Evolutionary conservation across 1,284 basidiomycete species (phyloP).

Genomic region (Cryptococcus floricola): DNA sequence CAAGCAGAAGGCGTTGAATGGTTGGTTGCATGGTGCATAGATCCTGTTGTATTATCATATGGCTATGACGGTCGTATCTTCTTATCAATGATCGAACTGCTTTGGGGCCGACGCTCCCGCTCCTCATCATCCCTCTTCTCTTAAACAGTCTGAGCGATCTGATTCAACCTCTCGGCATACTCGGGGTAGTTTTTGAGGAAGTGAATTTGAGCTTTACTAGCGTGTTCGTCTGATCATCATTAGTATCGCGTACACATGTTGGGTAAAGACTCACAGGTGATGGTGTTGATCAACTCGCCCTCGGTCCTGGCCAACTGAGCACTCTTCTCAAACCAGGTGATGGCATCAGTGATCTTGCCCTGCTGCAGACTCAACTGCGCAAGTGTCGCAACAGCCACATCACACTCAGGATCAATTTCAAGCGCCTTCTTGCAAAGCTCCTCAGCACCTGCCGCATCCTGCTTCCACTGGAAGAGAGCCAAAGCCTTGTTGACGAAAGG

Average conservation of each 20-base stretch:
- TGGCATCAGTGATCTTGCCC: slow-evolving; percentile 79
- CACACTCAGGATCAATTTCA: slow-evolving; percentile 84
- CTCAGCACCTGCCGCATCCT: slow-evolving; percentile 80
- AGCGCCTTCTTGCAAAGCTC: slow-evolving; percentile 83
- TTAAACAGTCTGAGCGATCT: slow-evolving; percentile 41
- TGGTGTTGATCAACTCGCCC: slow-evolving; percentile 79
- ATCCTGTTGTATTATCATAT: too few relatives aligned
- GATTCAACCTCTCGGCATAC: slow-evolving; percentile 57
- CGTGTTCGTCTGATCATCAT: slow-evolving; percentile 53
- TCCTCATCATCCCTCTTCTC: background rate
- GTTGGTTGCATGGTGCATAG: background rate
- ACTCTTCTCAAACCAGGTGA: slow-evolving; percentile 81
- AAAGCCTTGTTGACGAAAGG: slow-evolving; percentile 97
- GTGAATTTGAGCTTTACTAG: slow-evolving; percentile 71
- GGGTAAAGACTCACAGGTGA: slow-evolving; percentile 68
- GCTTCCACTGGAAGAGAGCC: slow-evolving; percentile 92
- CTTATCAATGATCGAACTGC: background rate
- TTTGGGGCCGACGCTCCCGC: background rate
- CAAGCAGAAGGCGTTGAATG: background rate
- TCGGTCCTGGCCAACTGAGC: slow-evolving; percentile 86
- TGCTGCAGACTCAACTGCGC: slow-evolving; percentile 93
- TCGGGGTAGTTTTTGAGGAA: slow-evolving; percentile 79
- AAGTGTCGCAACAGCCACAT: slow-evolving; percentile 91
- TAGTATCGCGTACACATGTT: background rate
- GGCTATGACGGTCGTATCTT: background rate